A percentile compares a stretch with the other conserved stretches of the same genome.
Evolutionary conservation across 805 yeast genomes (phyloP).

Genomic region (Yamadazyma ubonensis): DNA sequence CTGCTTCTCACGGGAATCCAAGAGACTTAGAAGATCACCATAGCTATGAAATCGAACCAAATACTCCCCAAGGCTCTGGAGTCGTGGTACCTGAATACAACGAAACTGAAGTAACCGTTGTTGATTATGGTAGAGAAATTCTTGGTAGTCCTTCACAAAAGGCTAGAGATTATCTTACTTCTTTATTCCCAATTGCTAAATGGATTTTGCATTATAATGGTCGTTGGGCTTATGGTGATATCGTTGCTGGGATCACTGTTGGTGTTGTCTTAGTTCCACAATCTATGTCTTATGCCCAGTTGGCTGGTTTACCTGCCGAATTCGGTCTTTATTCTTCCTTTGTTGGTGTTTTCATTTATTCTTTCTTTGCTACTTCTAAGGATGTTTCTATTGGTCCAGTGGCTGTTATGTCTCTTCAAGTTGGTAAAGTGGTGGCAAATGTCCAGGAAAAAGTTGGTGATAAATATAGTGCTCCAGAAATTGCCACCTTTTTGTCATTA

Average conservation of each 20-base stretch:
- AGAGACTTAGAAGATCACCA: slow-evolving; percentile 6
- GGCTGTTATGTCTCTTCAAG: slow-evolving; percentile 90
- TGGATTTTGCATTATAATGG: slow-evolving; percentile 86
- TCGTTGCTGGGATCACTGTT: slow-evolving; percentile 90
- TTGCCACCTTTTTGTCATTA: slow-evolving; percentile 78
- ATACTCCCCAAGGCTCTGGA: slow-evolving; percentile 1
- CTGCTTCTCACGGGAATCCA: slow-evolving; percentile 1
- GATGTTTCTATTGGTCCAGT: slow-evolving; percentile 97
- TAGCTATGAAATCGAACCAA: slow-evolving; percentile 8
- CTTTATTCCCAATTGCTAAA: slow-evolving; percentile 74
- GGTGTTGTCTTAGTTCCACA: slow-evolving; percentile 94
- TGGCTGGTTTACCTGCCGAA: slow-evolving; percentile 78
- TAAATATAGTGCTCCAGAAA: slow-evolving; percentile 57
- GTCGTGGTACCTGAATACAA: slow-evolving; percentile 35
- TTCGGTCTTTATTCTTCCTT: slow-evolving; percentile 91
- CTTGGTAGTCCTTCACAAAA: slow-evolving; percentile 40
- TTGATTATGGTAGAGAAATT: slow-evolving; percentile 28
- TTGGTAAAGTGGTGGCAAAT: slow-evolving; percentile 68
- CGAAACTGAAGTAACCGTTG: slow-evolving; percentile 34
- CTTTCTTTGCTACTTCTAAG: slow-evolving; percentile 91
- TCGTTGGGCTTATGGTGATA: slow-evolving; percentile 76
- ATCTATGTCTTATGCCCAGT: slow-evolving; percentile 89
- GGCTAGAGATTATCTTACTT: slow-evolving; percentile 48
- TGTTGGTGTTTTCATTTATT: slow-evolving; percentile 84
- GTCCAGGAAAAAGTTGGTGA: slow-evolving; percentile 49